Percentiles rank a stretch among this genome's conserved stretches.
phyloP scores from a whole-genome alignment of 306 rosid species.

The Fagus sylvatica region DNA sequence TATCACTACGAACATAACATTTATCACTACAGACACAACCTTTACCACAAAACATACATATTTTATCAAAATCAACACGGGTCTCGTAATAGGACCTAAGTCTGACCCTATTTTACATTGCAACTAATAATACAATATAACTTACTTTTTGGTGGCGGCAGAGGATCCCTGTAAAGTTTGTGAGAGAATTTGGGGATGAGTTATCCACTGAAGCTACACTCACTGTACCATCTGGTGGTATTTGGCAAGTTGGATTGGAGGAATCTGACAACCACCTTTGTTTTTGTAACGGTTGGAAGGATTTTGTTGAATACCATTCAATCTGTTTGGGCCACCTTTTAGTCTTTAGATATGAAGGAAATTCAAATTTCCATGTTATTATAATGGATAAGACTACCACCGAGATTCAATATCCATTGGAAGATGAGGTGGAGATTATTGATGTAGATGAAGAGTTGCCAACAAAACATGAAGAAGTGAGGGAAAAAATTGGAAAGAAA shows the following conservation, averaged over 20 bases:
- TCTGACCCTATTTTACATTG: too few species aligned
- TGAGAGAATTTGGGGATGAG: constrained; percentile 8
- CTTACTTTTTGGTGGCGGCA: not conserved
- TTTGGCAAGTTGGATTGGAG: constrained; percentile 25
- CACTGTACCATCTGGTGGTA: constrained; percentile 10
- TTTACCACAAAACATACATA: too few species aligned
- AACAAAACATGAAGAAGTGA: not conserved
- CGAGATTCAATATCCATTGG: constrained; percentile 28
- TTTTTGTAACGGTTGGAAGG: constrained; percentile 13
- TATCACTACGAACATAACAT: too few species aligned
- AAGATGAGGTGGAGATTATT: not conserved
- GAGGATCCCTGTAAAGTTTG: constrained; percentile 18
- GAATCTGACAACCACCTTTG: not conserved
- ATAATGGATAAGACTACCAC: constrained; percentile 7
- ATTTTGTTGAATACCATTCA: constrained; percentile 18
- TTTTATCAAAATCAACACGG: too few species aligned
- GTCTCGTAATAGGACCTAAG: too few species aligned
- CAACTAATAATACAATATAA: not conserved
- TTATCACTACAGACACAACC: too few species aligned
- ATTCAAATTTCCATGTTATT: constrained; percentile 24
- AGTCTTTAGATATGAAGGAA: constrained; percentile 22
- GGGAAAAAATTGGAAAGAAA: not conserved
- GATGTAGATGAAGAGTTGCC: not conserved
- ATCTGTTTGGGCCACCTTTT: constrained; percentile 7
- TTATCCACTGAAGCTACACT: constrained; percentile 3